phyloP scores from a whole-genome alignment of 352 stramenopile species.

The Phytophthora chlamydospora region DNA sequence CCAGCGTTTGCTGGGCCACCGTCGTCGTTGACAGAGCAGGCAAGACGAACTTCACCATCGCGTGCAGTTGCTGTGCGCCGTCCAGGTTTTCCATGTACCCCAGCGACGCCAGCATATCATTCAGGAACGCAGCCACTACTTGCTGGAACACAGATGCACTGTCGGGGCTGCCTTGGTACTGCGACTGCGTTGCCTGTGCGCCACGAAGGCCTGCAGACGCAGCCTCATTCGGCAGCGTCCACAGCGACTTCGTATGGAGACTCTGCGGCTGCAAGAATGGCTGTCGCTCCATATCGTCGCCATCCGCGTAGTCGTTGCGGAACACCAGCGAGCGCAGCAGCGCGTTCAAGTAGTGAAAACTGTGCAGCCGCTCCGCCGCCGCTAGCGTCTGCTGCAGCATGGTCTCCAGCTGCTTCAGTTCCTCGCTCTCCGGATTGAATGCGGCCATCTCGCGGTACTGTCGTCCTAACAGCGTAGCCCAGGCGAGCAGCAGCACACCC shows the following conservation, averaged over 20 bases:
- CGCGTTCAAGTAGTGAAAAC: constrained; percentile 63
- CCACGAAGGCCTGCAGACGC: constrained; percentile 15
- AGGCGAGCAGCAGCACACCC: constrained; percentile 61
- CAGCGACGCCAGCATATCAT: constrained; percentile 57
- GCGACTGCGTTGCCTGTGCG: constrained; percentile 1
- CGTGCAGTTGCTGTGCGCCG: constrained; percentile 50
- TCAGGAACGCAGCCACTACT: constrained; percentile 61
- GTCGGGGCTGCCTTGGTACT: constrained; percentile 1
- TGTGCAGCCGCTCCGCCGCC: constrained; percentile 45
- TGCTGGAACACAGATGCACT: constrained; percentile 51
- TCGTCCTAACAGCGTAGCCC: constrained; percentile 57
- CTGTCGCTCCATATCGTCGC: constrained; percentile 13
- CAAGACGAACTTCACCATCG: constrained; percentile 69
- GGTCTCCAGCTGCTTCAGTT: constrained; percentile 36
- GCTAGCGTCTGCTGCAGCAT: constrained; percentile 52
- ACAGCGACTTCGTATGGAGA: constrained; percentile 34
- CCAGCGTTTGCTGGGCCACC: constrained; percentile 46
- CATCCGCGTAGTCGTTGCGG: constrained; percentile 26
- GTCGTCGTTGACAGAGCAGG: constrained; percentile 49
- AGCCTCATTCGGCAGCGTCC: constrained; percentile 38
- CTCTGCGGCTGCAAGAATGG: constrained; percentile 38
- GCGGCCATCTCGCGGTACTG: constrained; percentile 33
- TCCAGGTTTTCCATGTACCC: constrained; percentile 62
- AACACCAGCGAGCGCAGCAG: constrained; percentile 56
- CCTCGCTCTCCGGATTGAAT: constrained; percentile 11